Conservation (phyloP, 108 stramenopile species). For the Stephanodiscus triporus region DNA sequence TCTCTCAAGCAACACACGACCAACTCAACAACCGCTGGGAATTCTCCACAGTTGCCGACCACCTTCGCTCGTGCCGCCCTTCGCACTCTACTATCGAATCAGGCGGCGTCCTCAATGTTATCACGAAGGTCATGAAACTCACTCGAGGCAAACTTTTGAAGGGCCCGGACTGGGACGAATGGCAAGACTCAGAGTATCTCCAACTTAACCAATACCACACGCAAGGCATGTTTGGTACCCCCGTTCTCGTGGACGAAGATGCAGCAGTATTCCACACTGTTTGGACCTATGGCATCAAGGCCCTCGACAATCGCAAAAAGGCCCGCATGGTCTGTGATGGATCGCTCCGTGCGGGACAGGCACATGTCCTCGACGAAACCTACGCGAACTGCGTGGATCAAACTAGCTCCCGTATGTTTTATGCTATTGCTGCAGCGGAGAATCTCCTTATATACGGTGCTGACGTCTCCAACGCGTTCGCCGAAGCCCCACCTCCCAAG, state of each 20-base stretch:
- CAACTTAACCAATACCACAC: neutral
- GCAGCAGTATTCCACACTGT: neutral
- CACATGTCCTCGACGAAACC: constrained; percentile 9
- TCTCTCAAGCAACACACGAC: no score
- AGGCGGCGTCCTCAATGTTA: neutral
- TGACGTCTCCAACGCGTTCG: constrained; percentile 50
- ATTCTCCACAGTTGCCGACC: no score
- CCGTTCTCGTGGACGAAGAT: neutral
- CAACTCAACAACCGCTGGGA: no score
- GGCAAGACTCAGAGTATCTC: neutral
- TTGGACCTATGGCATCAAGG: constrained; percentile 2
- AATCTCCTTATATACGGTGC: constrained; percentile 17
- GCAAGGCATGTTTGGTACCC: neutral
- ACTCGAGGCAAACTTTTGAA: neutral
- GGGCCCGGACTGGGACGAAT: neutral
- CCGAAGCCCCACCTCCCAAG: constrained; percentile 37
- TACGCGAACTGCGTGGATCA: constrained; percentile 11
- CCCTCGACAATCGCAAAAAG: neutral
- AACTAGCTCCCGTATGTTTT: constrained; percentile 21
- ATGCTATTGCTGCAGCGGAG: constrained; percentile 26
- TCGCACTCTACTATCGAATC: neutral
- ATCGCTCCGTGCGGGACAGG: neutral
- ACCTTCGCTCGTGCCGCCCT: no score
- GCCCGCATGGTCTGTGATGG: no score
- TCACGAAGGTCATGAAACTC: neutral